These are phyloP conservation scores for Geotrichum fermentans DNA, from an alignment of 1,139 yeast species.

Conservation along the genomic window DNA sequence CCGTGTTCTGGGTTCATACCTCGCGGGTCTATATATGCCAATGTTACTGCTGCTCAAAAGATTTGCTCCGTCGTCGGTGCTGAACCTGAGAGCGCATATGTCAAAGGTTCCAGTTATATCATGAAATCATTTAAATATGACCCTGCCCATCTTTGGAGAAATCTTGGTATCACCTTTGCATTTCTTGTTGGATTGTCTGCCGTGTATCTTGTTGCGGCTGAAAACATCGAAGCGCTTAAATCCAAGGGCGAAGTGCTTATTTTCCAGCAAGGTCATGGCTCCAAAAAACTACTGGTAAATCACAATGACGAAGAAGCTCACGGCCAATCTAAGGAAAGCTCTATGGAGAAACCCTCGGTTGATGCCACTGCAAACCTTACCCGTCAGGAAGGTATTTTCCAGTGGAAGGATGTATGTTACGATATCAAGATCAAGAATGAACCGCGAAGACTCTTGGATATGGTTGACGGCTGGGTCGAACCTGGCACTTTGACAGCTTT, in stretches of 20 bases:
- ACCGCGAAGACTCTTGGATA: constrained; percentile 55
- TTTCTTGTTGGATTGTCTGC: constrained; percentile 52
- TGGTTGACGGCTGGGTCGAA: constrained; percentile 80
- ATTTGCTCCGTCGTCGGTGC: constrained; percentile 67
- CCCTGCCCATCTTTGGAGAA: constrained; percentile 72
- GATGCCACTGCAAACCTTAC: constrained; percentile 23
- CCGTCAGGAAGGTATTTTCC: constrained; percentile 49
- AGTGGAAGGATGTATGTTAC: constrained; percentile 74
- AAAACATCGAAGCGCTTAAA: constrained; percentile 65
- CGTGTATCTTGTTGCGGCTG: constrained; percentile 55
- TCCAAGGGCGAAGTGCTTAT: constrained; percentile 80
- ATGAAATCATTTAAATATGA: constrained; percentile 45
- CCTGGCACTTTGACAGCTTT: constrained; percentile 72
- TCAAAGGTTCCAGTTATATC: constrained; percentile 58
- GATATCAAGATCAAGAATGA: constrained; percentile 58
- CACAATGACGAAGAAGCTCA: constrained; percentile 28
- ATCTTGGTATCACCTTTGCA: constrained; percentile 64
- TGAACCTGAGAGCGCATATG: constrained; percentile 48
- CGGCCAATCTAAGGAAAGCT: constrained; percentile 24
- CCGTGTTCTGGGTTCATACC: constrained; percentile 50
- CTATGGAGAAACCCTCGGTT: constrained; percentile 31
- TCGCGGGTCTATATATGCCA: constrained; percentile 44
- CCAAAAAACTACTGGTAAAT: constrained; percentile 38
- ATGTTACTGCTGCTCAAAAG: constrained; percentile 39
- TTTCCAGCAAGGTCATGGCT: constrained; percentile 51